Evolutionary conservation across 2,329 filamentous ascomycete genomes (phyloP).

Genomic region (Monascus ruber): DNA sequence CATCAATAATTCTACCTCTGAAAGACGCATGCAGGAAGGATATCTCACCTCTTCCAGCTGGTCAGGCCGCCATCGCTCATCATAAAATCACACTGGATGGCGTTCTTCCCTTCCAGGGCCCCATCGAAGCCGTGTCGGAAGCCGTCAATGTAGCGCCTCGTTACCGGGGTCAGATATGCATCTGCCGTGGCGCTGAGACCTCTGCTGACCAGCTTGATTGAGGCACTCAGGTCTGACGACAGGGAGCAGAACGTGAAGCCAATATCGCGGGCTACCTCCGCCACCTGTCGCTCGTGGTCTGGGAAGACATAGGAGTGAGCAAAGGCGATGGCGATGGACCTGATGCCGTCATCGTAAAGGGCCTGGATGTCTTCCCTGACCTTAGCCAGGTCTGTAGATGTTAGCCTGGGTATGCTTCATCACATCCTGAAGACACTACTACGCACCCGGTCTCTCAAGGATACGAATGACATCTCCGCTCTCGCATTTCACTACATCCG

Average conservation of each 20-base stretch:
- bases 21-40: too few relatives aligned
- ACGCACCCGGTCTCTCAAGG: constrained; percentile 44
- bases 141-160: constrained; percentile 57
- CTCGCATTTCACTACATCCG: constrained; percentile 38
- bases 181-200: constrained; percentile 69
- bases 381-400: constrained; percentile 17
- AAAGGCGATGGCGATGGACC: constrained; percentile 73
- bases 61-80: constrained; percentile 70
- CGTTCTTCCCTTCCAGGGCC: constrained; percentile 63
- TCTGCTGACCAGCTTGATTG: constrained; percentile 73
- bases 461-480: constrained; percentile 53
- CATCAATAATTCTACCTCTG: too few relatives aligned
- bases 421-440: too few relatives aligned
- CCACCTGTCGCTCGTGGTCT: constrained; percentile 68
- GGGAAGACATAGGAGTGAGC: constrained; percentile 88
- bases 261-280: constrained; percentile 65
- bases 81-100: constrained; percentile 87
- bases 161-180: constrained; percentile 68
- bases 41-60: constrained; percentile 38
- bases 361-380: constrained; percentile 47
- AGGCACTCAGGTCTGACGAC: constrained; percentile 68
- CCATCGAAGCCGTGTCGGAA: constrained; percentile 56
- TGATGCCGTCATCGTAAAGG: constrained; percentile 59
- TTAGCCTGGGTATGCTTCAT: too few relatives aligned
- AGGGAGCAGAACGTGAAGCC: constrained; percentile 65